These are phyloP conservation scores for Penstemon newberryi DNA, from an alignment of 257 asterid species.

Conservation along the genomic window DNA sequence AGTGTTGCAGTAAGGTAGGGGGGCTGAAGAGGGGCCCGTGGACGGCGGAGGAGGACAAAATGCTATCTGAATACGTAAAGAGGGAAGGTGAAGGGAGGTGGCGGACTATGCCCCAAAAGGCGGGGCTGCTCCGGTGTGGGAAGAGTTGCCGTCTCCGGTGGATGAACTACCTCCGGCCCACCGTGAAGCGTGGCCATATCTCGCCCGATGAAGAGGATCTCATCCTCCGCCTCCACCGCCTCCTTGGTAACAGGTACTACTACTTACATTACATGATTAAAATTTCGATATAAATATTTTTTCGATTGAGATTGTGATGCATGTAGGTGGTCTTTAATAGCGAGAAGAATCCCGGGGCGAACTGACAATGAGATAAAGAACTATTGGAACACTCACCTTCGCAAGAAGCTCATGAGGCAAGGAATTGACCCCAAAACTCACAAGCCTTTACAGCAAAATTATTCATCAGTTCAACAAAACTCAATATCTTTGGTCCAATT, in stretches of 20 bases:
- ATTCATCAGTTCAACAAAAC: slow-evolving; percentile 2
- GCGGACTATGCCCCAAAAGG: slow-evolving; percentile 34
- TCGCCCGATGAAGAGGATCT: slow-evolving; percentile 74
- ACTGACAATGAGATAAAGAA: slow-evolving; percentile 75
- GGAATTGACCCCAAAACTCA: slow-evolving; percentile 82
- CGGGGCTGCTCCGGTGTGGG: slow-evolving; percentile 36
- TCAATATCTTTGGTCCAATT: slow-evolving; percentile 1
- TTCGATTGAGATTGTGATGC: no score
- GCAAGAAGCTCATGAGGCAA: slow-evolving; percentile 65
- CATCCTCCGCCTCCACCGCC: slow-evolving; percentile 84
- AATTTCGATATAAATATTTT: no score
- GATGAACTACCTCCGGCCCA: slow-evolving; percentile 73
- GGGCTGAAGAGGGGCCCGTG: slow-evolving; percentile 36
- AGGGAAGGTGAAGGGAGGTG: slow-evolving; percentile 38
- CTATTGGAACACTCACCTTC: slow-evolving; percentile 73
- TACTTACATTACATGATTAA: background rate
- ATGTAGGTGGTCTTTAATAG: slow-evolving; percentile 69
- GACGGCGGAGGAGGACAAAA: slow-evolving; percentile 35
- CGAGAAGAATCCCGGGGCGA: slow-evolving; percentile 76
- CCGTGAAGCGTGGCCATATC: slow-evolving; percentile 60
- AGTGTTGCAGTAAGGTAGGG: slow-evolving; percentile 16
- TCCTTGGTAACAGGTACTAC: slow-evolving; percentile 68
- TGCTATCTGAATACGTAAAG: slow-evolving; percentile 26
- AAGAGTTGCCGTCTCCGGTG: slow-evolving; percentile 50
- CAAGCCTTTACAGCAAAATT: slow-evolving; percentile 40